Evolutionary conservation across 2,329 filamentous ascomycete species (phyloP).

Genomic region (Thelonectria discophora): DNA sequence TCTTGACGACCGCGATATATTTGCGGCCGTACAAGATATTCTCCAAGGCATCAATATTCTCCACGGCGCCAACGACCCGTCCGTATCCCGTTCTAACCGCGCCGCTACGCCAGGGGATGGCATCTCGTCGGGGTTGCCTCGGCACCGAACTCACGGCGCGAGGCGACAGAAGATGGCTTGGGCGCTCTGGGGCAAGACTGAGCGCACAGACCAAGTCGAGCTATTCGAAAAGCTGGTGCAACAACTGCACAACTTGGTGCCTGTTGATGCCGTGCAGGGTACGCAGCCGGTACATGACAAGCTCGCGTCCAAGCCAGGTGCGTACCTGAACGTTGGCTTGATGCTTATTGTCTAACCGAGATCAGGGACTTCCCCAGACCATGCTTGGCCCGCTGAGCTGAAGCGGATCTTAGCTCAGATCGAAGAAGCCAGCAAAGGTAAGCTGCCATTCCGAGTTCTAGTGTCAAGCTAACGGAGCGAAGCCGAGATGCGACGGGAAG

Average conservation of each 20-base stretch:
- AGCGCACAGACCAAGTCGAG: constrained; percentile 10
- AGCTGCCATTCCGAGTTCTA: background rate
- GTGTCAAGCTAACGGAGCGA: background rate
- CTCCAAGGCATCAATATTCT: background rate
- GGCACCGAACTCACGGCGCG: background rate
- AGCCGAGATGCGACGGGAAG: constrained; percentile 4
- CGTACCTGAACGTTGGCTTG: too few relatives aligned
- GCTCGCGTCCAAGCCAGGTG: too few relatives aligned
- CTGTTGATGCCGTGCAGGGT: background rate
- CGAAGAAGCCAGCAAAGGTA: background rate
- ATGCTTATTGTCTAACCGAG: constrained; percentile 4
- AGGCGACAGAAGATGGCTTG: constrained; percentile 7
- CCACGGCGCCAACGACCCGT: background rate
- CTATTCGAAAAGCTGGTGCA: constrained; percentile 14
- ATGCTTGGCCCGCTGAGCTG: constrained; percentile 3
- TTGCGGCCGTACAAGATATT: background rate
- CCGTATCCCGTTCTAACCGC: background rate
- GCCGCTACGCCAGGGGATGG: background rate
- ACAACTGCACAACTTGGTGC: constrained; percentile 15
- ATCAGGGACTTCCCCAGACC: constrained; percentile 3
- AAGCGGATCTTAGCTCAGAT: background rate
- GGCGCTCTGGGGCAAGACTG: constrained; percentile 10
- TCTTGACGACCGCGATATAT: background rate
- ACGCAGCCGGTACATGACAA: background rate
- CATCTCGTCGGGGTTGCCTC: background rate